Evolutionary conservation across 768 basidiomycete species (phyloP), one percentile per base, ranked within the genome.

Genomic region (Lactifluus echinatus): DNA sequence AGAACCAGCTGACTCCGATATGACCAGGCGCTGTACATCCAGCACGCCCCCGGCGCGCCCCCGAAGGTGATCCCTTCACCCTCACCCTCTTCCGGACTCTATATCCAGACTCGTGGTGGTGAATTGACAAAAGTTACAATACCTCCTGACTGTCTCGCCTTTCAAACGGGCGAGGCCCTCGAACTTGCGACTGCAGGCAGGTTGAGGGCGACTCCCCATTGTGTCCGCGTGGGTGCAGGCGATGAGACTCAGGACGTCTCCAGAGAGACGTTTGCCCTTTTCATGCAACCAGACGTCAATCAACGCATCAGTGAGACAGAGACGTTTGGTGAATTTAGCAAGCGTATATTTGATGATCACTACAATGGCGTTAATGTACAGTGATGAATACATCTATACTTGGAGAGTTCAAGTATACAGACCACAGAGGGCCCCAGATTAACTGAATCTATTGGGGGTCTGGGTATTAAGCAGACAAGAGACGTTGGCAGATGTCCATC

Each of bases 121-220:
- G 74, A 82, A 23, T 69, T 94, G 26, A 83, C 81, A 14, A 93
- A 91, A 69, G 91, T 95, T 17, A 77, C 82, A 1, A 96, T 99
- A 61, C 95, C 96, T 4, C 66, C 73, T 17, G 81, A 89, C 66
- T 90, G 86, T 66, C 72, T 95, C 50, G 95, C 94, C 3, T 97
- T 99, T 71, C 96, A 99, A 70, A 98, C 93, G 0, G 96, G 96
- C 6, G 93, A 99, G 72, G 91, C 95, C 8, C 80, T 99, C 21
- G 85, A 96, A 69, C 75, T 97, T 23, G 85, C 94, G 23, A 97
- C 95, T 1, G 82, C 77, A 10, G 82, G 84, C 14, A 80, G 77
- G 54, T 76, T 99, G 15, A 80, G 85, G 42, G 96, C 96, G 0
- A 99, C 96, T 0, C 95, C 95, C 12, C 95, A 98, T 64, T 96